Evolutionary conservation across 352 stramenopile species (phyloP).

Genomic region (Elongisporangium undulatum): DNA sequence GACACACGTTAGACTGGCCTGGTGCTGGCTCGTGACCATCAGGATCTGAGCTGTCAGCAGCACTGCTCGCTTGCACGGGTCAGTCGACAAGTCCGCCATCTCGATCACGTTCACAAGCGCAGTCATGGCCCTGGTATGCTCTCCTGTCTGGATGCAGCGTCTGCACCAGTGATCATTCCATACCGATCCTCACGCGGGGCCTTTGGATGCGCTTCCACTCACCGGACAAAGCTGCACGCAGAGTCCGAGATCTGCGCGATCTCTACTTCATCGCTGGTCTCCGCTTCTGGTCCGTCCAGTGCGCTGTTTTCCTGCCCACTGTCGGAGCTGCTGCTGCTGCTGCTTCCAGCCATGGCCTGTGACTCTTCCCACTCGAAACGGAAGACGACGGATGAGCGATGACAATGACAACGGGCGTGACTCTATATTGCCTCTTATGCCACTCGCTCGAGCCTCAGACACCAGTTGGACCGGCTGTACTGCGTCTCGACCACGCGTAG

Average conservation of each 20-base stretch:
- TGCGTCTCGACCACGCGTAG: slow-evolving; percentile 54
- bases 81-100: slow-evolving; percentile 20
- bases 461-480: slow-evolving; percentile 84
- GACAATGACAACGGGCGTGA: not conserved
- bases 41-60: slow-evolving; percentile 43
- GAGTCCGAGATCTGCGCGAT: slow-evolving; percentile 16
- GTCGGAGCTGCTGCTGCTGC: not conserved
- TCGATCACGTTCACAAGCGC: slow-evolving; percentile 40
- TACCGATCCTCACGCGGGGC: not conserved
- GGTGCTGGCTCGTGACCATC: slow-evolving; percentile 15
- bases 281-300: not conserved
- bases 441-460: slow-evolving; percentile 38
- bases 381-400: not conserved
- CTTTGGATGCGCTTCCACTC: not conserved
- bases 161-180: slow-evolving; percentile 12
- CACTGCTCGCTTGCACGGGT: slow-evolving; percentile 22
- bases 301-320: not conserved
- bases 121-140: slow-evolving; percentile 32
- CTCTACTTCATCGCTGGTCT: slow-evolving; percentile 8
- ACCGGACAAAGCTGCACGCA: slow-evolving; percentile 21
- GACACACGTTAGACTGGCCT: slow-evolving; percentile 31
- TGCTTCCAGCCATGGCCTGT: not conserved
- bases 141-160: slow-evolving; percentile 33
- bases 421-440: not conserved
- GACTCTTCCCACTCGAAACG: not conserved